These are phyloP conservation scores for Aspergillus pseudonomiae DNA, from an alignment of 2,329 filamentous ascomycete species.

Conservation along the genomic window DNA sequence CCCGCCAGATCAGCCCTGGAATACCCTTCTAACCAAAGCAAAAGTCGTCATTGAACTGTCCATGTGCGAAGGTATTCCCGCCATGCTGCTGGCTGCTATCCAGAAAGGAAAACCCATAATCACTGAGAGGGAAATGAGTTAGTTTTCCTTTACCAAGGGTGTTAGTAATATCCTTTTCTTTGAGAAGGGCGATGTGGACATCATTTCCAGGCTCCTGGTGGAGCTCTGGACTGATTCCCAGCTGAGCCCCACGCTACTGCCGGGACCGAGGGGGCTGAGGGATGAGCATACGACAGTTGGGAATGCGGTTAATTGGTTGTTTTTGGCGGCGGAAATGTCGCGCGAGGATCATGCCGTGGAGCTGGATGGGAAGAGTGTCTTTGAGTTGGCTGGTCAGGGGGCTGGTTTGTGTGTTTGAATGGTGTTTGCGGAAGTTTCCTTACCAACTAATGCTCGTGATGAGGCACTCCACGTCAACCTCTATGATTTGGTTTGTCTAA, in stretches of 20 bases:
- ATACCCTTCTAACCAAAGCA: slow-evolving; percentile 11
- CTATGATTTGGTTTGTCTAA: background rate
- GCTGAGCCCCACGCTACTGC: background rate
- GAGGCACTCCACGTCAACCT: background rate
- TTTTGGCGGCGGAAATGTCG: background rate
- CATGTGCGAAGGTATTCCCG: slow-evolving; percentile 10
- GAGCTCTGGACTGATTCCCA: background rate
- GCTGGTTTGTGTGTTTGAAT: background rate
- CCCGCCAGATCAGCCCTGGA: slow-evolving; percentile 15
- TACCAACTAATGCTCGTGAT: background rate
- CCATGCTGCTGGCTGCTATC: slow-evolving; percentile 8
- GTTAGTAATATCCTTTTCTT: too few species aligned
- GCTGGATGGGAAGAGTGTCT: background rate
- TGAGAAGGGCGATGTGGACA: too few species aligned
- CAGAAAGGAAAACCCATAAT: slow-evolving; percentile 6
- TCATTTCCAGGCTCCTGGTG: too few species aligned
- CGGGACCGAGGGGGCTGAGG: background rate
- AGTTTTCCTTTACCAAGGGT: too few species aligned
- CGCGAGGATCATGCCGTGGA: background rate
- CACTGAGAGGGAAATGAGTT: background rate
- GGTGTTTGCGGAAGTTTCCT: background rate
- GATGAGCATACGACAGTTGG: background rate
- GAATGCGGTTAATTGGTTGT: background rate
- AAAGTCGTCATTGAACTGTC: slow-evolving; percentile 9
- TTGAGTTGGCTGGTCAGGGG: background rate